These are phyloP conservation scores for Arabidopsis thaliana DNA, from an alignment of 345 rosid genomes.

Conservation along the genomic window TAIR10.1 NC_003070.9:9838501-9839000, in stretches of 20 bases:
- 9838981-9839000: conserved; percentile 25
- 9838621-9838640: neutral
- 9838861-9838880: no score
- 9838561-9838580: no score
- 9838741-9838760: neutral
- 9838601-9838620: no score
- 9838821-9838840: no score
- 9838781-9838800: neutral
- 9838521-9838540: no score
- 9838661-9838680: neutral
- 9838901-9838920: neutral
- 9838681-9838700: neutral
- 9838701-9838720: neutral
- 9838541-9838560: no score
- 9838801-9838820: neutral
- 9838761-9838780: neutral
- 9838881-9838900: no score
- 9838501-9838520: no score
- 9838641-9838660: neutral
- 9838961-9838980: conserved; percentile 31
- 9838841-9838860: no score
- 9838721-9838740: neutral
- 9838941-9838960: neutral
- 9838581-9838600: neutral
- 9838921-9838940: conserved; percentile 24